Conservation (phyloP, 2,329 filamentous ascomycete species). For the Aphanocladium album region DNA sequence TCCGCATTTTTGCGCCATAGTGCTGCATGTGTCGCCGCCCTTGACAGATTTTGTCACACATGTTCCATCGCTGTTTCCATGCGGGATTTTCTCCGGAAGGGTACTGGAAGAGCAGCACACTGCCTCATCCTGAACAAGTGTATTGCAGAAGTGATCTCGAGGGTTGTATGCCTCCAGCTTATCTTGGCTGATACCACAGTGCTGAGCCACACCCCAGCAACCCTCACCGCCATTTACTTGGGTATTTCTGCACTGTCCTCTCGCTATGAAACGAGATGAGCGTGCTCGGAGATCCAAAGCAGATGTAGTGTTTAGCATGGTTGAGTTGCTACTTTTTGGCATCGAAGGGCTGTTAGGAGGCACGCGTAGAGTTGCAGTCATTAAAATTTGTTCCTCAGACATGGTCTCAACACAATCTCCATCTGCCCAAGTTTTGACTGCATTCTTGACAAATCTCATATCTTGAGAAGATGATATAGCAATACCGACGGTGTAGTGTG, state of each 20-base stretch:
- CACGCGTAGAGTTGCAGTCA: conserved; percentile 20
- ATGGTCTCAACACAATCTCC: too few species aligned
- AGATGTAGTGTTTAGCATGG: conserved; percentile 9
- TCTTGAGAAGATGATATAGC: too few species aligned
- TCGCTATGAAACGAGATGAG: too few species aligned
- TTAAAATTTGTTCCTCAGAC: neutral
- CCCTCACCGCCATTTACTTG: neutral
- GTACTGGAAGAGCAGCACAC: conserved; percentile 24
- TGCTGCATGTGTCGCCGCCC: conserved; percentile 29
- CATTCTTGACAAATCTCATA: too few species aligned
- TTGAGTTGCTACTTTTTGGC: conserved; percentile 14
- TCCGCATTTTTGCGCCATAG: conserved; percentile 31
- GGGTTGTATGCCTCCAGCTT: neutral
- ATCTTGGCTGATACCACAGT: neutral
- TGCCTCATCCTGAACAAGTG: conserved; percentile 8
- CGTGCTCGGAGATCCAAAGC: conserved; percentile 7
- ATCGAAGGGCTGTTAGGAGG: conserved; percentile 19
- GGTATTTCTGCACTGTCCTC: too few species aligned
- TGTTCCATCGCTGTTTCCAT: neutral
- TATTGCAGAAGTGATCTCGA: neutral
- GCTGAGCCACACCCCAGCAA: neutral
- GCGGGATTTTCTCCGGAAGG: conserved; percentile 23
- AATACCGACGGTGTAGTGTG: too few species aligned
- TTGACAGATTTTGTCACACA: conserved; percentile 23
- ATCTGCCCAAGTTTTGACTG: too few species aligned